phyloP scores from a whole-genome alignment of 2,329 filamentous ascomycete genomes.

The Xylariaceae sp. region DNA sequence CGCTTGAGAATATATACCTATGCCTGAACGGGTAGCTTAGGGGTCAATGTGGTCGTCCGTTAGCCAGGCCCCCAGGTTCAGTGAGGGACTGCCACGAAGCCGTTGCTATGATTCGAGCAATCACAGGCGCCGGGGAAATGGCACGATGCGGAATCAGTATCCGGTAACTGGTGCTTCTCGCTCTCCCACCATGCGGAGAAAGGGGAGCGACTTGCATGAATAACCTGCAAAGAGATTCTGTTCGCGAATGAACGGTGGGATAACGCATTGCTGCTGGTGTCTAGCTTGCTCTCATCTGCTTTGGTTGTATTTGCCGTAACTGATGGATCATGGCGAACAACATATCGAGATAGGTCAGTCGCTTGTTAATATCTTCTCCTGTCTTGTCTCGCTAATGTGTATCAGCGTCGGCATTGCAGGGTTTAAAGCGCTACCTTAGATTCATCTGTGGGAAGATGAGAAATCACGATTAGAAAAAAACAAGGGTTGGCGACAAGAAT shows the following conservation, averaged over 20 bases:
- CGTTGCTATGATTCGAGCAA: constrained; percentile 34
- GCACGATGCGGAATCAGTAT: constrained; percentile 35
- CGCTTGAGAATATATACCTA: constrained; percentile 7
- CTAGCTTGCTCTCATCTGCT: neutral
- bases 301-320: neutral
- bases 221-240: constrained; percentile 37
- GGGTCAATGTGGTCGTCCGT: constrained; percentile 24
- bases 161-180: constrained; percentile 40
- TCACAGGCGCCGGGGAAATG: constrained; percentile 37
- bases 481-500: neutral
- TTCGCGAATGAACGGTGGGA: constrained; percentile 32
- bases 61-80: constrained; percentile 32
- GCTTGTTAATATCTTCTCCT: constrained; percentile 14
- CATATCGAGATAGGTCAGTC: constrained; percentile 8
- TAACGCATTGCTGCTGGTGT: constrained; percentile 7
- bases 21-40: constrained; percentile 23
- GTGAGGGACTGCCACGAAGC: constrained; percentile 45
- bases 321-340: constrained; percentile 5
- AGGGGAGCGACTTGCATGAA: constrained; percentile 40
- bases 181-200: constrained; percentile 35
- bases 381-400: constrained; percentile 29
- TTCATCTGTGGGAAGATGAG: neutral
- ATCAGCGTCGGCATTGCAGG: constrained; percentile 27
- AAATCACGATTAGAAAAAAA: neutral
- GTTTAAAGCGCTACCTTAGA: constrained; percentile 20